These are phyloP conservation scores for Stylonectria norvegica DNA, from an alignment of 2,329 filamentous ascomycete genomes.

Conservation along the genomic window DNA sequence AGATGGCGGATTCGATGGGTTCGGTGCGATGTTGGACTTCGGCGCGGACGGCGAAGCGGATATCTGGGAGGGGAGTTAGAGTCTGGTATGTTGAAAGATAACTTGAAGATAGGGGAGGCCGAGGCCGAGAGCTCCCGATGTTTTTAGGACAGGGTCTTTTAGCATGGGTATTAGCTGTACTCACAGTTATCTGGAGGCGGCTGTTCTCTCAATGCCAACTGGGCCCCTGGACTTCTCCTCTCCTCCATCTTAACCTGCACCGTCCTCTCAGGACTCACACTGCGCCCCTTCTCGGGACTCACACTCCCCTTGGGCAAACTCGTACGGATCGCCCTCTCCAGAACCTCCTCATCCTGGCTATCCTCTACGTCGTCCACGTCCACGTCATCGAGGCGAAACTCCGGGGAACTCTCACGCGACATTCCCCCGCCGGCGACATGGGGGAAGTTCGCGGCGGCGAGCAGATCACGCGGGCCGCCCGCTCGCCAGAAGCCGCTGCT, in stretches of 20 bases:
- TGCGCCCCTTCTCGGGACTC: slow-evolving; percentile 51
- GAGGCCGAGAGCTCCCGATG: not conserved
- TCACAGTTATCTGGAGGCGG: slow-evolving; percentile 49
- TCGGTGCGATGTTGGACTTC: slow-evolving; percentile 86
- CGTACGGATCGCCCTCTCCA: slow-evolving; percentile 53
- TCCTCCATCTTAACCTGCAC: slow-evolving; percentile 33
- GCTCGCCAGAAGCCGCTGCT: slow-evolving; percentile 61
- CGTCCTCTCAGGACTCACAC: slow-evolving; percentile 45
- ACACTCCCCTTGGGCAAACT: slow-evolving; percentile 53
- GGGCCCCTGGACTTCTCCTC: slow-evolving; percentile 23
- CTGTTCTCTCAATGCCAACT: slow-evolving; percentile 21
- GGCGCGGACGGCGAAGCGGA: slow-evolving; percentile 81
- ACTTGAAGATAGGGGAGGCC: not conserved
- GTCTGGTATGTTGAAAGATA: not conserved
- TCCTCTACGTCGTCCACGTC: too few relatives aligned
- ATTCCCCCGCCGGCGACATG: slow-evolving; percentile 26
- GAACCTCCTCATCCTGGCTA: slow-evolving; percentile 39
- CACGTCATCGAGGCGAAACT: slow-evolving; percentile 21
- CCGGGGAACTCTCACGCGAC: slow-evolving; percentile 24
- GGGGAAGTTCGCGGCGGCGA: slow-evolving; percentile 44
- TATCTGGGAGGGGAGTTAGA: slow-evolving; percentile 52
- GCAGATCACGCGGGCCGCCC: slow-evolving; percentile 49
- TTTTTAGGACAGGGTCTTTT: too few relatives aligned
- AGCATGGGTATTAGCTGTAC: slow-evolving; percentile 19
- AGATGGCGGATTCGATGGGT: slow-evolving; percentile 72